These are phyloP conservation scores for Aspergillus saccharolyticus DNA, from an alignment of 495 filamentous ascomycete genomes.

Conservation along the genomic window DNA sequence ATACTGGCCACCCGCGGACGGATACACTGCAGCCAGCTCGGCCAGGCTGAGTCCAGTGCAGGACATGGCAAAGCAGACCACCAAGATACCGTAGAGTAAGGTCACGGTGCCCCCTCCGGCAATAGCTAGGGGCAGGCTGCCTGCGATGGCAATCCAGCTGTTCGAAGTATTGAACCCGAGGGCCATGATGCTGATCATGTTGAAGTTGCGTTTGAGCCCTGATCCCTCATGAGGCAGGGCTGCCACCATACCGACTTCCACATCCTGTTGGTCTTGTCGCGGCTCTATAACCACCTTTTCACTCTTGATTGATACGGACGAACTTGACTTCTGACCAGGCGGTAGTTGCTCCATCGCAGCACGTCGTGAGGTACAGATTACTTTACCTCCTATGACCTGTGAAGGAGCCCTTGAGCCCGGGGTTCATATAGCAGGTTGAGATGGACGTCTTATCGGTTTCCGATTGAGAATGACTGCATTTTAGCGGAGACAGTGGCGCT, in stretches of 20 bases:
- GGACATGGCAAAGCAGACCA: slow-evolving; percentile 23
- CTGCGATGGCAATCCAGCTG: slow-evolving; percentile 30
- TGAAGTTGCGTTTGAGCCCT: slow-evolving; percentile 23
- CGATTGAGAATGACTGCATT: background rate
- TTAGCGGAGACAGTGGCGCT: background rate
- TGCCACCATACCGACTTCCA: slow-evolving; percentile 13
- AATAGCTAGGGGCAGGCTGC: slow-evolving; percentile 29
- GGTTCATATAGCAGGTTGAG: background rate
- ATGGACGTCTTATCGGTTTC: background rate
- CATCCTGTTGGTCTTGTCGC: background rate
- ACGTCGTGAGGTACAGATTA: background rate
- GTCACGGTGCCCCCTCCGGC: slow-evolving; percentile 26
- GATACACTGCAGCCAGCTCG: slow-evolving; percentile 48
- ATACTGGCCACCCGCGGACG: slow-evolving; percentile 49
- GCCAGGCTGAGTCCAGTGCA: slow-evolving; percentile 43
- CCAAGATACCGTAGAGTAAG: slow-evolving; percentile 29
- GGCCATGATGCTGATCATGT: slow-evolving; percentile 27
- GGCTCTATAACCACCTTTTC: background rate
- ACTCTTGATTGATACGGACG: background rate
- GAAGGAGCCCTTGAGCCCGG: background rate
- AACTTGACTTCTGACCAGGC: background rate
- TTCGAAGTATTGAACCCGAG: slow-evolving; percentile 31
- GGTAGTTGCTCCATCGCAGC: background rate
- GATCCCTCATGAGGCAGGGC: slow-evolving; percentile 5
- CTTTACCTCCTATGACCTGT: background rate